Evolutionary conservation across 1,139 yeast species (phyloP).

Genomic region (Hanseniaspora gamundiae): DNA sequence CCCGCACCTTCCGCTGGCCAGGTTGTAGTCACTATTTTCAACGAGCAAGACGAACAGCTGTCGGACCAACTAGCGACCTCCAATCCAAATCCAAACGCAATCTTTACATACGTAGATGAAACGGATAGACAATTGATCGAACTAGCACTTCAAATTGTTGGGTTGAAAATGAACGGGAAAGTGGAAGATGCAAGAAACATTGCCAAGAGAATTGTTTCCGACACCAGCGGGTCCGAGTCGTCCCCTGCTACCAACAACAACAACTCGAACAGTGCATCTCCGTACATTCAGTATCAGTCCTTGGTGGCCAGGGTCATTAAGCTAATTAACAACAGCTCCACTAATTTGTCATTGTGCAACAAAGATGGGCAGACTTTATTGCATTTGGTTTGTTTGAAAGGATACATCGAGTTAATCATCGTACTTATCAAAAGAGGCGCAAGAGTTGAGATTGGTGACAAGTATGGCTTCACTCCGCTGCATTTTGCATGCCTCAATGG

Average conservation of each 20-base stretch:
- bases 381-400: slow-evolving; percentile 71
- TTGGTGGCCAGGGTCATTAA: slow-evolving; percentile 53
- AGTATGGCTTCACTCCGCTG: slow-evolving; percentile 74
- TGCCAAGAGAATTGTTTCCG: slow-evolving; percentile 72
- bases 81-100: slow-evolving; percentile 19
- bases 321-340: slow-evolving; percentile 33
- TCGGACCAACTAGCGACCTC: slow-evolving; percentile 1
- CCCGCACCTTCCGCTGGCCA: slow-evolving; percentile 86
- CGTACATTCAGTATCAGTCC: slow-evolving; percentile 28
- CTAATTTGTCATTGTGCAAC: slow-evolving; percentile 73
- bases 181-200: slow-evolving; percentile 79
- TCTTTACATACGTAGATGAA: slow-evolving; percentile 85
- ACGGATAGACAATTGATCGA: slow-evolving; percentile 88
- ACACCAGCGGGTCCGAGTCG: slow-evolving; percentile 25
- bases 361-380: slow-evolving; percentile 76
- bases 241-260: slow-evolving; percentile 7
- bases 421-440: slow-evolving; percentile 71
- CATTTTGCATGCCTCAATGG: slow-evolving; percentile 79
- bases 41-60: slow-evolving; percentile 20
- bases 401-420: slow-evolving; percentile 48
- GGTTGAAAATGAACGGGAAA: slow-evolving; percentile 87
- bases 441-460: slow-evolving; percentile 60
- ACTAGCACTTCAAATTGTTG: slow-evolving; percentile 85
- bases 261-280: background rate
- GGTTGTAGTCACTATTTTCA: slow-evolving; percentile 72